These are phyloP conservation scores for Sapria himalayana DNA, from an alignment of 345 rosid species.

Conservation along the genomic window DNA sequence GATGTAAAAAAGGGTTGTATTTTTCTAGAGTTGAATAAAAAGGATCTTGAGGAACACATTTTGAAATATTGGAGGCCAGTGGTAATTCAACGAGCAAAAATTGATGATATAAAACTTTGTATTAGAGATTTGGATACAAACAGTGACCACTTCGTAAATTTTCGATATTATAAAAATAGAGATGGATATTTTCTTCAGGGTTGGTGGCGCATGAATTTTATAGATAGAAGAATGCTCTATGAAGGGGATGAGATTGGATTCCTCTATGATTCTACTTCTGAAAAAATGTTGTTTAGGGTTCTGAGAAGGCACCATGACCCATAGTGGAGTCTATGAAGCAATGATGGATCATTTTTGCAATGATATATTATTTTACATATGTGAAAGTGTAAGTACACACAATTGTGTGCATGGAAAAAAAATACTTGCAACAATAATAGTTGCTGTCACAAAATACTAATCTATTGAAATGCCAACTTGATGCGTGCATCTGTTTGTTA, in stretches of 20 bases:
- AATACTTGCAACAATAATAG: no score
- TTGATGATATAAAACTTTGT: not conserved
- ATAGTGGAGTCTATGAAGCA: no score
- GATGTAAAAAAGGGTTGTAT: no score
- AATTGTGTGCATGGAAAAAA: no score
- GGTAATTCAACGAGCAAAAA: not conserved
- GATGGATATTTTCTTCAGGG: constrained; percentile 1
- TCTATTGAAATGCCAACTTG: no score
- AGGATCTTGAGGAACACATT: not conserved
- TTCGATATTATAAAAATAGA: not conserved
- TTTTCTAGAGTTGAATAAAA: no score
- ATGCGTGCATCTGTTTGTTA: no score
- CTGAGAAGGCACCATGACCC: no score
- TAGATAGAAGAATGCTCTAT: not conserved
- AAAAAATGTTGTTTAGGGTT: not conserved
- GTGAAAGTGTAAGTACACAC: no score
- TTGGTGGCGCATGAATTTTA: constrained; percentile 1
- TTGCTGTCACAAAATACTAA: no score
- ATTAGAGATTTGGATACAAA: constrained; percentile 1
- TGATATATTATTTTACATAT: no score
- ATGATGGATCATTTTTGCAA: no score
- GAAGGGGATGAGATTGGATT: constrained; percentile 2
- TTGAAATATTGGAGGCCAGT: not conserved
- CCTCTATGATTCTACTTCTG: not conserved
- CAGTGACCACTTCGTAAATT: not conserved